Evolutionary conservation across 139 green algal species (phyloP).

Genomic region (Chlamydomonas sphaeroides): DNA sequence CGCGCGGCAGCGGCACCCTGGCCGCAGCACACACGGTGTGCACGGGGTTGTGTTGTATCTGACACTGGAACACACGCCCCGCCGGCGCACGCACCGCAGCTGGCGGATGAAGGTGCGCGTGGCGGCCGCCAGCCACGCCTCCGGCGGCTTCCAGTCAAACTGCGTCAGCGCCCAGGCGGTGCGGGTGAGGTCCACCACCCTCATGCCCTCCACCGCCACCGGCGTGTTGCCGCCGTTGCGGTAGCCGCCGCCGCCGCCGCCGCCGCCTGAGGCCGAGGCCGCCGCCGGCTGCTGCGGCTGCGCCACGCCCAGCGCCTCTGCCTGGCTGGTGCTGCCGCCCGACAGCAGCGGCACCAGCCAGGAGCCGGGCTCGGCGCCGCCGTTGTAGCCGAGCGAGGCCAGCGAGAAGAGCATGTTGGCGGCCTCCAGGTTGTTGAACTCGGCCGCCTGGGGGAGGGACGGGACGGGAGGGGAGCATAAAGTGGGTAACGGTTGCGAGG

Average conservation of each 20-base stretch:
- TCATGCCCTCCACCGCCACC: not conserved
- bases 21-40: no score
- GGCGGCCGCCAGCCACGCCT: slow-evolving; percentile 13
- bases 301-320: not conserved
- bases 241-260: not conserved
- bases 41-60: no score
- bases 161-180: slow-evolving; percentile 39
- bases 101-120: not conserved
- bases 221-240: no score
- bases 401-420: slow-evolving; percentile 31
- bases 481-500: no score
- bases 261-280: not conserved
- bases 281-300: no score
- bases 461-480: no score
- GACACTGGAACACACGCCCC: no score
- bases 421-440: slow-evolving; percentile 42
- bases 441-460: not conserved
- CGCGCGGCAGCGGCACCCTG: no score
- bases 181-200: slow-evolving; percentile 31
- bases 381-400: slow-evolving; percentile 17
- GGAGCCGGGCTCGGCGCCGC: not conserved
- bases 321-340: no score
- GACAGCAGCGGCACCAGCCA: slow-evolving; percentile 33
- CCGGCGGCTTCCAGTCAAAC: slow-evolving; percentile 22
- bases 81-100: slow-evolving; percentile 18